Conservation (phyloP, 192 early-diverging fungal species). For the Backusella tarrabulga region DNA sequence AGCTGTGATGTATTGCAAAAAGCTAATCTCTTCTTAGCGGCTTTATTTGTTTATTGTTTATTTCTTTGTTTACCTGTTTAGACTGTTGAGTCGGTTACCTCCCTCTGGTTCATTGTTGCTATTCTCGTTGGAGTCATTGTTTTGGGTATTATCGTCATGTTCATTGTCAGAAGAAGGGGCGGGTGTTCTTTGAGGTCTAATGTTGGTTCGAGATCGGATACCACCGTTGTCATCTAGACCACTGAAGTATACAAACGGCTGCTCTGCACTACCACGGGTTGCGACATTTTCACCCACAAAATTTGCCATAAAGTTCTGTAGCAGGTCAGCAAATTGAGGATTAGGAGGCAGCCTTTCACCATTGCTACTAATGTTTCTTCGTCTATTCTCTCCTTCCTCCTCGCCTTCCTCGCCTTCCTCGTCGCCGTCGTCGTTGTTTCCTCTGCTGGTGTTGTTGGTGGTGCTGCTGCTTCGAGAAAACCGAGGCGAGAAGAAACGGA, state of each 20-base stretch:
- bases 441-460: background rate
- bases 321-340: background rate
- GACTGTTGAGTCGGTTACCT: background rate
- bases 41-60: background rate
- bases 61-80: constrained; percentile 5
- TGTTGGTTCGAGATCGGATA: constrained; percentile 4
- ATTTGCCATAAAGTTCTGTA: background rate
- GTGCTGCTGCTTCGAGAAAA: background rate
- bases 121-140: background rate
- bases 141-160: background rate
- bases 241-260: constrained; percentile 13
- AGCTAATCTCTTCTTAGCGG: background rate
- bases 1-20: constrained; percentile 23
- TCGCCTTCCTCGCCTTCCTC: background rate
- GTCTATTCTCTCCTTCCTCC: background rate
- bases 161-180: background rate
- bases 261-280: background rate
- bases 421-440: background rate
- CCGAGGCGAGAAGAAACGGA: constrained; percentile 13
- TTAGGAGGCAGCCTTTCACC: background rate
- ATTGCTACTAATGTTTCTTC: background rate
- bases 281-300: background rate
- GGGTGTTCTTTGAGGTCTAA: background rate
- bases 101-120: background rate
- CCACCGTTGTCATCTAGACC: constrained; percentile 1